Base-by-base conservation (phyloP, 1,284 basidiomycete species). In the Inonotus hispidus region DNA sequence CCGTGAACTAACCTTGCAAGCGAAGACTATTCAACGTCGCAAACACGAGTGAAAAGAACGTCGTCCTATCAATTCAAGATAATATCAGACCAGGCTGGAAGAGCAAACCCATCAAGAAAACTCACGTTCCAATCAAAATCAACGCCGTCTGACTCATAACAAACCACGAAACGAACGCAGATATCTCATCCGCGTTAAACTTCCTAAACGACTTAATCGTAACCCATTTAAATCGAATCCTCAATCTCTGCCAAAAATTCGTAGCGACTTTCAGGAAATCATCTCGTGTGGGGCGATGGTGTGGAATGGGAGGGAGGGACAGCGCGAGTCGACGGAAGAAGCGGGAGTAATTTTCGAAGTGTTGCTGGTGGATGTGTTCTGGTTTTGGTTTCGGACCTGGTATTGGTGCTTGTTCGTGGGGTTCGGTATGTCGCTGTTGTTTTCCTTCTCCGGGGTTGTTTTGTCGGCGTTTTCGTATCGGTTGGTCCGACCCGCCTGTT, bases 151-250 rank as follows among this genome's bases (percentile, higher is more conserved):
- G 94, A 64, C 95, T 95, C 74, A 98, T 88, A 50, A 98, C 75
- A 68, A 97, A 92, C 85, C 95, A 94, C 53, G 93, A 96, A 50
- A 97, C 77, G 74, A 99, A 98, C 0, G 95, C 96, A 57, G 93
- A 96, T 62, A 97, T 90, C 72, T 99, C 97, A 72, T 99, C 97
- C 54, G 92, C 90, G 67, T 98, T 95, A 77, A 97, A 99, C 67
- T 87, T 88, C 37, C 96, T 84, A 76, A 98, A 99, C 0, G 93
- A 94, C 66, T 93, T 84, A 68, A 99, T 97, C 10, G 94, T 95
- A 67, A 96, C 91, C 97, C 97, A 99, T 72, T 95, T 95, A 77
- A 98, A 93, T n/a, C 93, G 85, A 66, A 99, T 93, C 14, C 90
- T 82, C 38, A 93, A 73, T 1, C 97, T 85, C 66, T 96, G 85